Evolutionary conservation across 2,329 filamentous ascomycete genomes (phyloP), one percentile per base, ranked within the genome.

Genomic region (Aspergillus fischeri): DNA sequence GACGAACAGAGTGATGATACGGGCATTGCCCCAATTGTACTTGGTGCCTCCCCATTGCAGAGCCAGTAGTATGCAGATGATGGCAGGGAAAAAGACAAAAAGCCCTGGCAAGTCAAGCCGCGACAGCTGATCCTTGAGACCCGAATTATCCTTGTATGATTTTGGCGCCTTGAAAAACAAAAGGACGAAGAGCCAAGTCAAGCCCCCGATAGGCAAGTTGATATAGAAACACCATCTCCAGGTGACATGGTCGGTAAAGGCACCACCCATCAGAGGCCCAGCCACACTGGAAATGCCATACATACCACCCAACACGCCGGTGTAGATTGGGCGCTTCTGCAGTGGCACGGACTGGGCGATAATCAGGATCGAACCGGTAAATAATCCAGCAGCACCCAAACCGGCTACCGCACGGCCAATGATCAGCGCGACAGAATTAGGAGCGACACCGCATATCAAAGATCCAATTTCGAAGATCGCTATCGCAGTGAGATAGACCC

Each of bases 1-100:
- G 1, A 80, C 73, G 27, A 84, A 77, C 10, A 83, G 70, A 0
- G 75, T 75, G 51, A 82, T 78, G 53, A 82, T 74, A 11, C 73
- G 75, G 24, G 68, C 70, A 60, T 73, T 75, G 27, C 63, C 67
- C 80, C 80, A 83, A 1, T 73, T 44, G 42, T 79, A 76, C 32
- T 68, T 76, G 14, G 73, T 75, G 3, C 78, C 75, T 20, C 78
- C 78, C 71, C 73, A 58, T 29, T 58, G 49, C 11, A 58, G 49
- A 11, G 56, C 52, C 17, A 58, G 56, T 5, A 58, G 42, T 10
- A 58, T 6, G 9, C 28, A 52, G n/a, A 58, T n/a, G 20, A 58
- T 55, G 25, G 41, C 52, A 8, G 56, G 56, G 24, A 58, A 10
- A n/a, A 58, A 58, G 44, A 49, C 11, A 4, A 55, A 5, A 8